Base-by-base conservation (phyloP, 805 yeast genomes). In the Ogataea degrootiae region DNA sequence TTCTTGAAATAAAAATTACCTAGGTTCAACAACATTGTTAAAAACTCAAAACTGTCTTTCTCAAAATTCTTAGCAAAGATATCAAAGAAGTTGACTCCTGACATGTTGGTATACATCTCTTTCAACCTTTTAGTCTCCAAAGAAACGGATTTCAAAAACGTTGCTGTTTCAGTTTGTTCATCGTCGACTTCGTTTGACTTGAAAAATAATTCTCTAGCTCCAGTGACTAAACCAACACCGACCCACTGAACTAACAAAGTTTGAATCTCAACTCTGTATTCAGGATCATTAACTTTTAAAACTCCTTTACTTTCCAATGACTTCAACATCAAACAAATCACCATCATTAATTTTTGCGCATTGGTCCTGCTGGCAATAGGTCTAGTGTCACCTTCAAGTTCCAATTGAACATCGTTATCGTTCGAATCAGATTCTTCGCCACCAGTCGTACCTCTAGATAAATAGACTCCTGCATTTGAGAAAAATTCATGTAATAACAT, bases 401-500 rank as follows among this genome's bases (percentile, higher is more conserved):
- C 48, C 6, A 45, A 41, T 16, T 50, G 50, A 14, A 42, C 50
- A 7, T 40, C 46, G 5, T 49, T 52, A 6, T 53, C 52, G 41
- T 52, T 53, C 1, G 54, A 54, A 40, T 53, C 54, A 1, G 54
- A 50, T 6, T 57, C 64, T 8, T 51, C 43, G 14, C 59, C 62
- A 14, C 51, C 49, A 11, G 59, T 54, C 1, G 61, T 55, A 5
- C 69, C 72, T 33, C 66, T 65, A 0, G 75, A 69, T 12, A 77
- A 52, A 49, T 64, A 71, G 14, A 75, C 69, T 4, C 77, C 68
- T 12, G 77, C 75, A 51, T 77, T 79, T n/a, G 80, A 71, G 49
- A 86, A 71, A 53, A 85, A 82, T 60, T 83, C 89, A 64, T 84
- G 90, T 35, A 86, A 61, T 14, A 86, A 58, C 88, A 84, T 82